Evolutionary conservation across 176 grass and related monocot genomes (phyloP), one percentile per base, ranked within the genome.

Genomic region (Chrysopogon serrulatus): DNA sequence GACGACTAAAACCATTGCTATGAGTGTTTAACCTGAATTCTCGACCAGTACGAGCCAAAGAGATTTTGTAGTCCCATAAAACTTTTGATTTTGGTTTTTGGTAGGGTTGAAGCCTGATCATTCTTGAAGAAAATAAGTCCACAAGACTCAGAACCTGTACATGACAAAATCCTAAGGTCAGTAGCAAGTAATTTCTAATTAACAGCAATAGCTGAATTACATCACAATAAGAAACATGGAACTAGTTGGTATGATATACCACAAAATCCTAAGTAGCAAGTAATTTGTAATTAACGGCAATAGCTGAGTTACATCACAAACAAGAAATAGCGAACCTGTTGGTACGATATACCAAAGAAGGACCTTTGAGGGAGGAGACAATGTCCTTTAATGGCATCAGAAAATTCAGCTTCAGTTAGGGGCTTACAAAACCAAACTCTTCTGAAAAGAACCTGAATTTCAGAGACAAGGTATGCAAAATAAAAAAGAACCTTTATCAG

Each of bases 381-480:
- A 64, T 81, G 34, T 80, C 84, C 84, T 47, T 72, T 43, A 32
- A 92, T 78, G 60, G 71, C 70, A 73, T 65, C 76, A 87, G 87
- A 64, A 77, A 89, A 92, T 77, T 89, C 87, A 87, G 77, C 76
- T 87, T 90, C 87, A 83, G 18, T 49, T 27, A 92, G 43, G 32
- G 91, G 91, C 56, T 87, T 90, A 71, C 91, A 92, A 65, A 87
- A 87, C 91, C 91, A 92, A 67, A 87, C 85, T 84, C 87, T 89
- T 86, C 66, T 89, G 84, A 90, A 92, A 81, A 70, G 75, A 87
- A 92, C 68, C 91, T 92, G 80, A 70, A 86, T 82, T 69, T 76
- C 49, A 76, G 6, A 15, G 62, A 68, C 59, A 67, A 53, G 26
- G 41, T 41, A 85, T 44, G 51, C 69, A 81, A 26, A 76, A 85